These are phyloP conservation scores for Fusarium secorum DNA, from an alignment of 2,329 filamentous ascomycete genomes.

Conservation along the genomic window DNA sequence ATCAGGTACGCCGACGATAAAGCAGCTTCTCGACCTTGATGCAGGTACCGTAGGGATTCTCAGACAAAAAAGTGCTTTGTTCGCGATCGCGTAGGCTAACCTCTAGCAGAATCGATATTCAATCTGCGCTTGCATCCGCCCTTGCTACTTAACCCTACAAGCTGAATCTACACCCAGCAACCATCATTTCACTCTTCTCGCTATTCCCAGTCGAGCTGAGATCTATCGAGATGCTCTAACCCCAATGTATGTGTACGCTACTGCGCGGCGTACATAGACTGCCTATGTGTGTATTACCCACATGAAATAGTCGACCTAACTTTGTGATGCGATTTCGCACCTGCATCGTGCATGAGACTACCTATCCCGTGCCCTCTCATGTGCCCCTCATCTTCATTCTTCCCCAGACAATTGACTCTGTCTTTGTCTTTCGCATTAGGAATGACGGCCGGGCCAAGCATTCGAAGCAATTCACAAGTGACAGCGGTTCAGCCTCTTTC, in stretches of 20 bases:
- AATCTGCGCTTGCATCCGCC: constrained; percentile 2
- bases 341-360: constrained; percentile 30
- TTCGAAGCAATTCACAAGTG: constrained; percentile 18
- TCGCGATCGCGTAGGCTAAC: constrained; percentile 1
- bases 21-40: background rate
- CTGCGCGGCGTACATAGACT: constrained; percentile 12
- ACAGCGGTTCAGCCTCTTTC: background rate
- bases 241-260: constrained; percentile 9
- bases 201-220: constrained; percentile 20
- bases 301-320: constrained; percentile 12
- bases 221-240: constrained; percentile 20
- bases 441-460: constrained; percentile 11
- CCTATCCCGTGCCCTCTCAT: constrained; percentile 13
- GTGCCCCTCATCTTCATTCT: constrained; percentile 6
- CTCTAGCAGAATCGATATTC: constrained; percentile 14
- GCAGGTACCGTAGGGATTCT: constrained; percentile 6
- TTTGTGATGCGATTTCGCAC: constrained; percentile 26
- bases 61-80: constrained; percentile 17
- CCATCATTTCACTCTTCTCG: constrained; percentile 1
- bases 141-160: background rate
- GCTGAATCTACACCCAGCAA: constrained; percentile 1
- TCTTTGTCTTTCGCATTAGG: constrained; percentile 7
- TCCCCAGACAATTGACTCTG: background rate
- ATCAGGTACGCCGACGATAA: constrained; percentile 10
- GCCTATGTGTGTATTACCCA: constrained; percentile 19